Conservation (phyloP, 2,329 filamentous ascomycete species). For the Allantophomopsis lycopodina region DNA sequence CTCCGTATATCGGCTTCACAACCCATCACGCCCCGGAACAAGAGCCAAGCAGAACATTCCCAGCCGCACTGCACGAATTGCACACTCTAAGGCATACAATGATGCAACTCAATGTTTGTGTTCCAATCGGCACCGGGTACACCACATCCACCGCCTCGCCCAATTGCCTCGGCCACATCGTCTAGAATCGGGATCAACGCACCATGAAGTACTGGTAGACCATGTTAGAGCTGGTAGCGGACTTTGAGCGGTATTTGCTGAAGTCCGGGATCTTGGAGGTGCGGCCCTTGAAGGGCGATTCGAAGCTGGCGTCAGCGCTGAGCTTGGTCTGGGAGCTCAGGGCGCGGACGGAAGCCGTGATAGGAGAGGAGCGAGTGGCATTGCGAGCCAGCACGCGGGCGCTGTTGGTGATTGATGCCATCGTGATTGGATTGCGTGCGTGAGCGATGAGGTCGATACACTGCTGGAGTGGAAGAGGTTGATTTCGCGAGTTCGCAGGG, state of each 20-base stretch:
- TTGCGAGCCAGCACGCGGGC: conserved; percentile 42
- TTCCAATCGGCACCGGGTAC: no score
- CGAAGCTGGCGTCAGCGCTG: conserved; percentile 24
- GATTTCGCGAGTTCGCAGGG: background rate
- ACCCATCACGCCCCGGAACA: no score
- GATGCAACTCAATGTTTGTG: no score
- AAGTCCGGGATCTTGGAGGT: conserved; percentile 75
- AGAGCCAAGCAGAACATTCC: no score
- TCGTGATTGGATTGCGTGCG: conserved; percentile 21
- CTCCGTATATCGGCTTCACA: no score
- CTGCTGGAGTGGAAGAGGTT: background rate
- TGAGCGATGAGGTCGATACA: background rate
- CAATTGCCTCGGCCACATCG: no score
- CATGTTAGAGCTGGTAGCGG: conserved; percentile 59
- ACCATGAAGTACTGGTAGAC: conserved; percentile 96
- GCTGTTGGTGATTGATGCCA: conserved; percentile 57
- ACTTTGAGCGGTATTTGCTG: conserved; percentile 69
- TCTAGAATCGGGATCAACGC: no score
- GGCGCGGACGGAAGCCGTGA: conserved; percentile 31
- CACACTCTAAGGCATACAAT: no score
- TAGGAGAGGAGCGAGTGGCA: conserved; percentile 11
- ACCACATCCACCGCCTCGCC: no score
- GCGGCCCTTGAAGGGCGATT: conserved; percentile 48
- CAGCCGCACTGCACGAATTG: no score
- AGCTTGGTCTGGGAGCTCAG: conserved; percentile 26